Conservation (phyloP, 2,329 filamentous ascomycete species). For the Colletotrichum sp. region DNA sequence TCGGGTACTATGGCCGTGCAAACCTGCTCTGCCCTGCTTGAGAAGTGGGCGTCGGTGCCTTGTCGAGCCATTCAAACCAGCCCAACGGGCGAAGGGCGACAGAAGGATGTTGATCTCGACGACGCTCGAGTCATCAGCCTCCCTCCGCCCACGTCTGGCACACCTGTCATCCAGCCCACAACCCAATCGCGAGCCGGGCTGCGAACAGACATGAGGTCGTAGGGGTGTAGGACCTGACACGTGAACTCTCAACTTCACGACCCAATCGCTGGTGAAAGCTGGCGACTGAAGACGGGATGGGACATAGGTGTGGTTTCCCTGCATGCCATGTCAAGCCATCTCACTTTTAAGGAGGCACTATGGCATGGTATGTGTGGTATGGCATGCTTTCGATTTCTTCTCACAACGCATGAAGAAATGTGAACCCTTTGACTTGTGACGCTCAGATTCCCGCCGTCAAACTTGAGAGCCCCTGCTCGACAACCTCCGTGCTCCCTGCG, state of each 20-base stretch:
- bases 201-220: neutral
- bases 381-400: neutral
- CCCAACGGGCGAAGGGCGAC: neutral
- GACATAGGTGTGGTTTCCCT: neutral
- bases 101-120: neutral
- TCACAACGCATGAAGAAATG: neutral
- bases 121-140: neutral
- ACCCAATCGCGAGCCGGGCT: constrained; percentile 14
- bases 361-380: neutral
- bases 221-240: neutral
- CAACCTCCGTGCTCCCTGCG: constrained; percentile 3
- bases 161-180: constrained; percentile 2
- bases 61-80: neutral
- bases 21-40: neutral
- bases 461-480: constrained; percentile 1
- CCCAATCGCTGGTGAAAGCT: neutral
- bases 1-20: neutral
- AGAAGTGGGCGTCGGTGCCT: neutral
- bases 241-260: neutral
- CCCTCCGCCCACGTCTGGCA: neutral
- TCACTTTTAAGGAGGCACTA: neutral
- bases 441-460: constrained; percentile 1
- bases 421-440: neutral
- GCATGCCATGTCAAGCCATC: neutral
- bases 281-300: neutral